Conservation (phyloP, 73 alveolate genomes). For the Paramecium primaurelia region DNA sequence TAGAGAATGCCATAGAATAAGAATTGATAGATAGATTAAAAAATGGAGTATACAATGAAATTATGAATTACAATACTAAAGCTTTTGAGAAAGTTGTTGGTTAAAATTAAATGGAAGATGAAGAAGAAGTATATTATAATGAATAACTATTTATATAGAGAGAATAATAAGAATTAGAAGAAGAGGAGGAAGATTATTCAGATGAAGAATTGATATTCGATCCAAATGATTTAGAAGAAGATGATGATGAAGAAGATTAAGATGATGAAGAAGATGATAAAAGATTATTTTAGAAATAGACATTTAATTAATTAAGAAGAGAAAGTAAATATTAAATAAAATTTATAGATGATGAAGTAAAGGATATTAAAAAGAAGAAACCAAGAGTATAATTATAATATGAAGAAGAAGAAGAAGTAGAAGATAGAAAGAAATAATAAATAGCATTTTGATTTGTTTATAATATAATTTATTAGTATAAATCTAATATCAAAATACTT, state of each 20-base stretch:
- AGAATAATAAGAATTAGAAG: constrained; percentile 78
- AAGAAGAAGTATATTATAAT: constrained; percentile 57
- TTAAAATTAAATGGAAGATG: constrained; percentile 70
- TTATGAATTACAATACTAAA: constrained; percentile 89
- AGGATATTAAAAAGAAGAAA: neutral
- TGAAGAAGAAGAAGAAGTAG: constrained; percentile 56
- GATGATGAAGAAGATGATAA: constrained; percentile 71
- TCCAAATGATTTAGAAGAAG: constrained; percentile 71
- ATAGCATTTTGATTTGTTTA: constrained; percentile 21
- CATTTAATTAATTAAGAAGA: constrained; percentile 27
- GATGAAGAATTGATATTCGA: constrained; percentile 54
- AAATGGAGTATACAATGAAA: constrained; percentile 83
- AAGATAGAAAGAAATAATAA: constrained; percentile 42
- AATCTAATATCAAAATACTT: neutral
- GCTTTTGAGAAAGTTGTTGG: constrained; percentile 82
- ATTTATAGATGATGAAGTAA: neutral
- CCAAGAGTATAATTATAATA: neutral
- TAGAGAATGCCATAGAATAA: constrained; percentile 93
- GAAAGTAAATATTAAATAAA: neutral
- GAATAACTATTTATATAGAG: neutral
- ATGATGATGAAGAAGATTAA: constrained; percentile 72
- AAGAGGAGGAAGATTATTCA: constrained; percentile 74
- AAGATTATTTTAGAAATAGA: neutral
- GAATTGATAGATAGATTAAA: constrained; percentile 91
- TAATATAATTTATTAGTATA: neutral